Conservation (phyloP, 1,284 basidiomycete genomes). For the Paramarasmius palmivorus region DNA sequence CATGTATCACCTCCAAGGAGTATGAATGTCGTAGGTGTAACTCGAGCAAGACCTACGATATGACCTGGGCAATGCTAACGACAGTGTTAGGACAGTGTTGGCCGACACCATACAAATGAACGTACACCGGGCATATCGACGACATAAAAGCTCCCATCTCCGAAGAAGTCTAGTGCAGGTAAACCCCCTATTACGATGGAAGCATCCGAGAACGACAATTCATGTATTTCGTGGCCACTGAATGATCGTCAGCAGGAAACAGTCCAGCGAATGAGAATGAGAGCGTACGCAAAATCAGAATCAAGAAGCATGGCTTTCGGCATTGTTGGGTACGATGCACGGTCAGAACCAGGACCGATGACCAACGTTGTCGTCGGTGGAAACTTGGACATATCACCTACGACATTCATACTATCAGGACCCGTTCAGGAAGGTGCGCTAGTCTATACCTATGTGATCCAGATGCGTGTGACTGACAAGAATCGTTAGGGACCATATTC, state of each 20-base stretch:
- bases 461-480: conserved; percentile 18
- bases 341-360: conserved; percentile 16
- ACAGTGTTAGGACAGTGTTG: neutral
- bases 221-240: conserved; percentile 16
- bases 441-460: conserved; percentile 17
- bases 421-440: neutral
- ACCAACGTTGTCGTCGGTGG: conserved; percentile 20
- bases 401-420: neutral
- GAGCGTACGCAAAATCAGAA: conserved; percentile 21
- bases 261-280: neutral
- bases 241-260: neutral
- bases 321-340: conserved; percentile 10
- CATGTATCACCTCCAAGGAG: conserved; percentile 23
- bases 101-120: neutral
- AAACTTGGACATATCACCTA: conserved; percentile 24
- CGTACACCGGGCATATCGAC: conserved; percentile 22
- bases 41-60: conserved; percentile 22
- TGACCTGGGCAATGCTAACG: conserved; percentile 17
- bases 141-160: conserved; percentile 24
- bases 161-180: conserved; percentile 20
- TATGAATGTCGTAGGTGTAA: conserved; percentile 20
- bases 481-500: neutral
- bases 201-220: conserved; percentile 15
- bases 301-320: conserved; percentile 16
- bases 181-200: conserved; percentile 17